Percentiles rank a stretch among this genome's conserved stretches.
phyloP scores from a whole-genome alignment of 495 filamentous ascomycete genomes.

The Parathielavia appendiculata region DNA sequence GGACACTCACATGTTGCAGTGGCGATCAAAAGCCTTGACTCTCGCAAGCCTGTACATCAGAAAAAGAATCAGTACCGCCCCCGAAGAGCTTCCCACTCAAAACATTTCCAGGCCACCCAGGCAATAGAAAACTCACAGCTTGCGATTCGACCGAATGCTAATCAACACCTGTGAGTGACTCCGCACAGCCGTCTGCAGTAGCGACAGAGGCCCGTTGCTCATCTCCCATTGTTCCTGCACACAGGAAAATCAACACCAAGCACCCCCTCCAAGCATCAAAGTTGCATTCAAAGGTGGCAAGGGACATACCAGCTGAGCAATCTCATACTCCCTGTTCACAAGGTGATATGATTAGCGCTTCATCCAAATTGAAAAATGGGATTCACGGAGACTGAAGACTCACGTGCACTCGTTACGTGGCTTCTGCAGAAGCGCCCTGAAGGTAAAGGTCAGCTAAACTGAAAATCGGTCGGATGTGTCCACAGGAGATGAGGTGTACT shows the following conservation, averaged over 20 bases:
- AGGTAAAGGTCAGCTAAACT: constrained; percentile 1
- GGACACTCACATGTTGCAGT: constrained; percentile 28
- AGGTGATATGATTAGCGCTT: constrained; percentile 1
- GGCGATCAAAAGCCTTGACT: constrained; percentile 47
- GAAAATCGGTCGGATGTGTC: background rate
- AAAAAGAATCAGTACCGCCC: background rate
- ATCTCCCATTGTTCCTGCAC: constrained; percentile 29
- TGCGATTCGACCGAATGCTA: constrained; percentile 86
- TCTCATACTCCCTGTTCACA: constrained; percentile 26
- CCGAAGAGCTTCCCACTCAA: background rate
- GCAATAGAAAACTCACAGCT: constrained; percentile 35
- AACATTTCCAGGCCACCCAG: background rate
- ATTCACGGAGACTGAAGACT: constrained; percentile 8
- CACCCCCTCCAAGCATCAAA: background rate
- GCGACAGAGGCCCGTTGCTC: constrained; percentile 50
- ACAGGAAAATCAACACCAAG: background rate
- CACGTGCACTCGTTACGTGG: constrained; percentile 32
- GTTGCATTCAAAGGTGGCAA: background rate
- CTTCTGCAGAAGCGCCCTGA: constrained; percentile 29
- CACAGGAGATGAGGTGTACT: background rate
- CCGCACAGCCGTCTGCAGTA: constrained; percentile 87
- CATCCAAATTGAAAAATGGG: background rate
- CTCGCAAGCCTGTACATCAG: constrained; percentile 40
- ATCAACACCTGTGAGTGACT: constrained; percentile 86
- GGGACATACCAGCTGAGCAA: constrained; percentile 29